These are phyloP conservation scores for Microthlaspi erraticum DNA, from an alignment of 345 rosid genomes.

Conservation along the genomic window DNA sequence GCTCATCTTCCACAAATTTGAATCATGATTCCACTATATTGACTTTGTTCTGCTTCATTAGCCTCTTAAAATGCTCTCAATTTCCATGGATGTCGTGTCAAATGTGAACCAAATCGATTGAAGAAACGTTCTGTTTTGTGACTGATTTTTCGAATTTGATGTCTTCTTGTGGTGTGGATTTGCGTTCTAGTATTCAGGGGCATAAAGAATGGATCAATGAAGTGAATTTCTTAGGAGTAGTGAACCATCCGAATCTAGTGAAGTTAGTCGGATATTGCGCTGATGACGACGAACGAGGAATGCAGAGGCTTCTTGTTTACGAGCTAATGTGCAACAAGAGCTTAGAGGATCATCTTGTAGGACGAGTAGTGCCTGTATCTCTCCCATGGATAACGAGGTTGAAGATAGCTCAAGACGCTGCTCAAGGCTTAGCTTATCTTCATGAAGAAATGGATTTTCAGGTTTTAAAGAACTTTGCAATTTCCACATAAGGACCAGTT, in stretches of 20 bases:
- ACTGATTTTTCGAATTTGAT: no score
- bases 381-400: constrained; percentile 81
- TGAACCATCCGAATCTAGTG: constrained; percentile 93
- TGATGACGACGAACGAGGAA: constrained; percentile 94
- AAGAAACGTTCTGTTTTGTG: not conserved
- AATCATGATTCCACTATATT: not conserved
- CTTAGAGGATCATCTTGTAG: constrained; percentile 83
- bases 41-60: no score
- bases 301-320: constrained; percentile 84
- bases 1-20: not conserved
- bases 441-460: constrained; percentile 98
- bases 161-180: constrained; percentile 34
- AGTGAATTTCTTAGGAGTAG: constrained; percentile 87
- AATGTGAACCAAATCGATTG: no score
- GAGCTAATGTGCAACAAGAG: constrained; percentile 91
- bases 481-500: no score
- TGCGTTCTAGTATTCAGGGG: constrained; percentile 87
- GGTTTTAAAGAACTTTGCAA: constrained; percentile 42
- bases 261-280: constrained; percentile 90
- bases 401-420: constrained; percentile 86
- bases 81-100: no score
- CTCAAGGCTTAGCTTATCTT: constrained; percentile 91
- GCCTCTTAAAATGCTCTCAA: no score
- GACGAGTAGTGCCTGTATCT: constrained; percentile 49
- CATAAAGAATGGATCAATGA: constrained; percentile 99